A percentile compares a stretch with the other conserved stretches of the same genome.
Conservation (phyloP, 2,329 filamentous ascomycete genomes). For the Verticillium longisporum region DNA sequence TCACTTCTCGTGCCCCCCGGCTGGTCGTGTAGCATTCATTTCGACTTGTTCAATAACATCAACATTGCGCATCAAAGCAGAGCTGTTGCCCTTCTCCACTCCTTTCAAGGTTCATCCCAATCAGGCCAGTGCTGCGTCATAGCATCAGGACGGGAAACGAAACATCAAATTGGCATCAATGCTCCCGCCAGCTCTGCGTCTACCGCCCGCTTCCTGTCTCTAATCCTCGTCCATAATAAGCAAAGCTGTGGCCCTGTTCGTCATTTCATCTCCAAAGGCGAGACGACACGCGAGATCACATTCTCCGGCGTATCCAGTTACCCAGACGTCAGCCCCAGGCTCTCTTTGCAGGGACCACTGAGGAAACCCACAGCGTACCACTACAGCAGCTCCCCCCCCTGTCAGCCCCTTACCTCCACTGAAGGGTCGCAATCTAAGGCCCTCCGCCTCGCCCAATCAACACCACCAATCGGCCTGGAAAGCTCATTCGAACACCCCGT, state of each 20-base stretch:
- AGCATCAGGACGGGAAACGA: not conserved
- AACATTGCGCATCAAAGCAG: not conserved
- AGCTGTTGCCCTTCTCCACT: not conserved
- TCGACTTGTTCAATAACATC: not conserved
- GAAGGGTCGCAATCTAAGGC: constrained; percentile 3
- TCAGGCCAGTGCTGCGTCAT: not conserved
- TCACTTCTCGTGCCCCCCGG: not conserved
- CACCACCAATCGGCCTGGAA: constrained; percentile 10
- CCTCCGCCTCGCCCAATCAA: constrained; percentile 7
- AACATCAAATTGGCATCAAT: constrained; percentile 1
- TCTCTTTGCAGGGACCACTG: not conserved
- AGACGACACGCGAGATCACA: constrained; percentile 2
- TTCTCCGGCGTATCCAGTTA: not conserved
- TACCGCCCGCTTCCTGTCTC: not conserved
- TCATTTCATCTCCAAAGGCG: not conserved
- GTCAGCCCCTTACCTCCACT: constrained; percentile 1
- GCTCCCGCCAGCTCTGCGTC: not conserved
- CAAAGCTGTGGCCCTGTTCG: not conserved
- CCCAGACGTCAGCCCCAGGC: not conserved
- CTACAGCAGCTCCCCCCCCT: not conserved
- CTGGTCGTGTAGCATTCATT: not conserved
- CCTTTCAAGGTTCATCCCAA: not conserved
- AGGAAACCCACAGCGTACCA: not conserved
- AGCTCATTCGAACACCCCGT: constrained; percentile 7
- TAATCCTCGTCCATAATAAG: not conserved